Evolutionary conservation across 306 rosid species (phyloP).

Genomic region (Citrullus mucosospermus): DNA sequence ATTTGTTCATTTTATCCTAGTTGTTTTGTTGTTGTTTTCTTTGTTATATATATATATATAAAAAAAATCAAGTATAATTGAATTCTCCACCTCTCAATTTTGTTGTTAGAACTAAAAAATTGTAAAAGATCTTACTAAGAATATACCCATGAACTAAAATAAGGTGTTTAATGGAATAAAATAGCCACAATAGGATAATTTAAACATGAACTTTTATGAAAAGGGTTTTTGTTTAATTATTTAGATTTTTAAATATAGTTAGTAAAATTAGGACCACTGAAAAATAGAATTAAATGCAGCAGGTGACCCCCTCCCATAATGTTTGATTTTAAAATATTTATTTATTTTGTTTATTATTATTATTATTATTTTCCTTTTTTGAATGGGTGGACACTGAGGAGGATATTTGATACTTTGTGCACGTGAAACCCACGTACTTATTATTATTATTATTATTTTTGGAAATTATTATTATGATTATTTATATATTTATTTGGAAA

Average conservation of each 20-base stretch:
- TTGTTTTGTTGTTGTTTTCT: too few relatives aligned
- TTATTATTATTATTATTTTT: too few relatives aligned
- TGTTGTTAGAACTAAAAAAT: too few relatives aligned
- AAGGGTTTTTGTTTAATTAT: neutral
- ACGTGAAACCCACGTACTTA: constrained; percentile 1
- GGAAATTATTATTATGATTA: too few relatives aligned
- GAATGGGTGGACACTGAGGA: neutral
- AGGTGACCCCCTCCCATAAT: constrained; percentile 5
- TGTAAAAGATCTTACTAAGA: too few relatives aligned
- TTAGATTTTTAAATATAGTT: neutral
- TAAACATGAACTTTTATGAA: neutral
- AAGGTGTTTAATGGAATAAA: neutral
- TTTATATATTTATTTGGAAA: too few relatives aligned
- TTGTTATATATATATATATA: too few relatives aligned
- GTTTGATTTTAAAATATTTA: neutral
- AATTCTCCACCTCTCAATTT: too few relatives aligned
- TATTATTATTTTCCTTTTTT: too few relatives aligned
- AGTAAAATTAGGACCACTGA: neutral
- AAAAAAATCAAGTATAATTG: too few relatives aligned
- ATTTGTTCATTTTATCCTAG: too few relatives aligned
- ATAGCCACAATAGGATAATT: neutral
- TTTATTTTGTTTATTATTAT: too few relatives aligned
- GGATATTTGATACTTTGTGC: neutral
- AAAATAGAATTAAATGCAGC: neutral
- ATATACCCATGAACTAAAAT: neutral